Base-by-base conservation (phyloP, 2,329 filamentous ascomycete species). In the Tolypocladium ovalisporum region DNA sequence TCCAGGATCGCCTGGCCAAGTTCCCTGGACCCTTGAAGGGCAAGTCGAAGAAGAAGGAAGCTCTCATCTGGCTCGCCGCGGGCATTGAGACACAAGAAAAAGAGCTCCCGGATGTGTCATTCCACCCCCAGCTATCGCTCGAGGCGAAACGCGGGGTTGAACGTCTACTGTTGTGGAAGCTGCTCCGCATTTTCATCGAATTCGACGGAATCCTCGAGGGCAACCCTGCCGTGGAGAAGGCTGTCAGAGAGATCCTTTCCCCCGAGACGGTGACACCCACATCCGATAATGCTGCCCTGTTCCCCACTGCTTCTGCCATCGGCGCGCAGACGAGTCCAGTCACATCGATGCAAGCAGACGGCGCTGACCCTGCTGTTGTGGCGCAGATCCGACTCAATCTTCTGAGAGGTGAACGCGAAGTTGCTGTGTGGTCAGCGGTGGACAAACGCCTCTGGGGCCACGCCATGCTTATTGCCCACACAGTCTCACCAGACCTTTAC, bases 401-500 rank as follows among this genome's bases (percentile, higher is more conserved):
- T 5, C 78, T 96, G 10, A 77, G 83, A 56, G 94, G 95, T 12
- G 87, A 97, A 52, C 84, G 91, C 27, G 91, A 97, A 67, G 90
- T 92, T 63, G 94, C 94, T 6, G 89, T 95, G 0, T 97, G 93
- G 93, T 80, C 88, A 62, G 92, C 94, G 5, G 93, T 91, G 36
- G 94, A 99, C 70, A 91, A 92, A 70, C 85, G 92, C 54, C 77
- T 99, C 3, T 99, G 95, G 95, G 94, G 90, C 2, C 95, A 99
- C 70, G 95, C 94, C 3, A 88, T 99, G 81, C 79, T 99, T 24
- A 87, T 99, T 39, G 88, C 94, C 1, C 82, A 84, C 60, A 85
- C 84, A 0, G 70, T 96, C 73, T 94, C 90, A 1, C 78, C 89
- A 53, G 88, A 90, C 27, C 78, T 95, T 2, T 97, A 95, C 82